These are phyloP conservation scores for Wallacemonas sp. DNA, from an alignment of 208 protist species.

Conservation along the genomic window DNA sequence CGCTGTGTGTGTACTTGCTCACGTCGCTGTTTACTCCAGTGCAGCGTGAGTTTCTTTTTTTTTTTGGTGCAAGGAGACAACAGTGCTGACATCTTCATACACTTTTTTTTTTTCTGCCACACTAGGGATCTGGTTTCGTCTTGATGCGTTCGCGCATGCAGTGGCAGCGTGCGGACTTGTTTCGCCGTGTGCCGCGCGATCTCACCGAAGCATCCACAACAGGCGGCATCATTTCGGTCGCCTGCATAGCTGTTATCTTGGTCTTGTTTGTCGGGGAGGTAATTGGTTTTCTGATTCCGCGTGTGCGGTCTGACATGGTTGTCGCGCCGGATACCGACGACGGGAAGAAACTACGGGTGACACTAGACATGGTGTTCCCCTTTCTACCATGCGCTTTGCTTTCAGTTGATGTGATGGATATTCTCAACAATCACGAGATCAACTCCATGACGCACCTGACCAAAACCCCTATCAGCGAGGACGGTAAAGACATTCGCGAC, in stretches of 20 bases:
- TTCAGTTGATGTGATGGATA: conserved; percentile 43
- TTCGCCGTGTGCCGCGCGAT: conserved; percentile 45
- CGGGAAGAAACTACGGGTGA: conserved; percentile 27
- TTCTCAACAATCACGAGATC: conserved; percentile 39
- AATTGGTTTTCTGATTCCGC: conserved; percentile 31
- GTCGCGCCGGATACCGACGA: conserved; percentile 21
- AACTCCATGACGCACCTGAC: conserved; percentile 33
- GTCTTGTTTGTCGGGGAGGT: conserved; percentile 47
- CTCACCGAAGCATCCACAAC: conserved; percentile 45
- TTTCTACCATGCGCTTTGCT: conserved; percentile 38
- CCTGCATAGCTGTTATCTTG: conserved; percentile 32
- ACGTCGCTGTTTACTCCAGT: too few relatives aligned
- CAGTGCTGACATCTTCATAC: background rate
- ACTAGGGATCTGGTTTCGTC: too few relatives aligned
- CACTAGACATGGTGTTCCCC: conserved; percentile 36
- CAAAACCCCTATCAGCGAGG: conserved; percentile 19
- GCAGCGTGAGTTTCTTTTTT: background rate
- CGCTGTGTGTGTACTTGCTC: too few relatives aligned
- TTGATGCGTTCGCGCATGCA: conserved; percentile 10
- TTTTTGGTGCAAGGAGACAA: too few relatives aligned
- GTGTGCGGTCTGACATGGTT: conserved; percentile 42
- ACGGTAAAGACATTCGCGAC: conserved; percentile 18
- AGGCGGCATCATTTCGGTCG: conserved; percentile 54
- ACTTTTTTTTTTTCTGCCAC: background rate
- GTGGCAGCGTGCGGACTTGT: conserved; percentile 44